Percentiles rank a stretch among this genome's conserved stretches.
Evolutionary conservation across 495 filamentous ascomycete genomes (phyloP).

Genomic region (Lineolata rhizophorae): DNA sequence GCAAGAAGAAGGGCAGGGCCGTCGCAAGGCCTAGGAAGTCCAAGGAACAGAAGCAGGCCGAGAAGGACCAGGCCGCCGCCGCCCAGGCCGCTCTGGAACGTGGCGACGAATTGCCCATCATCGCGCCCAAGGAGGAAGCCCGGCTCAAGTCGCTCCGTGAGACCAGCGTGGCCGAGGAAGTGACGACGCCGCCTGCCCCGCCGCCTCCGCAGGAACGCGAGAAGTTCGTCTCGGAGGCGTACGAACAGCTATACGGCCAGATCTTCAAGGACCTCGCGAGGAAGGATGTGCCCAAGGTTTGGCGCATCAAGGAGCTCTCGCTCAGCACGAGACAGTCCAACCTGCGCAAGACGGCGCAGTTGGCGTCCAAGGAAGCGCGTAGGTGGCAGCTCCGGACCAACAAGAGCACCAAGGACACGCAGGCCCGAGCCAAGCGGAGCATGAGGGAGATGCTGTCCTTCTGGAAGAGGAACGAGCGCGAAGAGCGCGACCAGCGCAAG

Average conservation of each 20-base stretch:
- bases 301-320: conserved; percentile 62
- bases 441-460: conserved; percentile 99
- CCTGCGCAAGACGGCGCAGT: conserved; percentile 86
- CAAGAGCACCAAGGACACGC: conserved; percentile 94
- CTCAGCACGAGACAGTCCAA: conserved; percentile 73
- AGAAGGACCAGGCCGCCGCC: conserved; percentile 80
- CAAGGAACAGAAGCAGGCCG: conserved; percentile 90
- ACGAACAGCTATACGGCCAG: conserved; percentile 93
- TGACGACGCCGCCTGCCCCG: conserved; percentile 4
- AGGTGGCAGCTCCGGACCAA: conserved; percentile 95
- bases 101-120: conserved; percentile 48
- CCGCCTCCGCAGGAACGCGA: conserved; percentile 28
- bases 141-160: conserved; percentile 24
- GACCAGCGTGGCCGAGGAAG: conserved; percentile 41
- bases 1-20: conserved; percentile 25
- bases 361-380: conserved; percentile 92
- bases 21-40: conserved; percentile 33
- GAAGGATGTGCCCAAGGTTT: conserved; percentile 85
- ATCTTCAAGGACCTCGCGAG: conserved; percentile 90
- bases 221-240: conserved; percentile 70
- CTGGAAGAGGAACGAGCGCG: conserved; percentile 97
- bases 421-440: conserved; percentile 85
- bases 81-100: conserved; percentile 69
- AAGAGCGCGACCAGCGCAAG: conserved; percentile 85
- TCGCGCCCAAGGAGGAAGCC: conserved; percentile 43